Base-by-base conservation (phyloP, 2,329 filamentous ascomycete species). In the Orbilia javanica region DNA sequence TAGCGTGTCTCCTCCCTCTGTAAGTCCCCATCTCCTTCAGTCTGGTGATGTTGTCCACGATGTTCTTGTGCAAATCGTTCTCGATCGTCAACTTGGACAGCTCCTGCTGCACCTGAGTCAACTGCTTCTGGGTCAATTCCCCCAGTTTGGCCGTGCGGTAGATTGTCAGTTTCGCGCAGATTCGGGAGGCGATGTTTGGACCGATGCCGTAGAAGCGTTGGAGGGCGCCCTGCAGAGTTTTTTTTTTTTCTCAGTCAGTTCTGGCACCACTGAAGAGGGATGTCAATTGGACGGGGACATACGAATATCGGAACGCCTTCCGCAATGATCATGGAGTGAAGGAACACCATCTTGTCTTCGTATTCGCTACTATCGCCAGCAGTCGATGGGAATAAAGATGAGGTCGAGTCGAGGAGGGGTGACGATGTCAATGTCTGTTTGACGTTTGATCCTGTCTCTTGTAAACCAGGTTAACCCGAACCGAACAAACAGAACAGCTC, bases 81-180 rank as follows among this genome's bases (percentile, higher is more conserved):
- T 97, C 96, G 82, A 98, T 93, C 77, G 92, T 97, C 93, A 99
- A 94, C 68, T 90, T 91, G 15, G 93, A 93, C 46, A 99, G 87
- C 82, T 97, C 93, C 63, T 92, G 92, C 22, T 92, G 96, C 78
- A 99, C 87, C 66, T 92, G 91, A 65, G 93, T 91, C 81, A 97
- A 86, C 78, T 93, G 94, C 83, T 92, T 90, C 76, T 91, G 89
- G 52, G 89, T 88, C 20, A 99, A 86, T 6, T 89, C 88, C 83
- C 92, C 92, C 81, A 98, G 87, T 83, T 90, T 92, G 80, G 93
- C 92, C 72, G 89, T 91, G 31, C 93, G 91, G 86, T 97, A 93
- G 83, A 99, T 96, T 82, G 91, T 91, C 86, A 93, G 91, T 83
- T 93, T 94, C 80, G 96, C 93, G 87, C 98, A 91, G 81, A 99